phyloP scores from a whole-genome alignment of 1,284 basidiomycete species.

The Caloboletus inedulis region DNA sequence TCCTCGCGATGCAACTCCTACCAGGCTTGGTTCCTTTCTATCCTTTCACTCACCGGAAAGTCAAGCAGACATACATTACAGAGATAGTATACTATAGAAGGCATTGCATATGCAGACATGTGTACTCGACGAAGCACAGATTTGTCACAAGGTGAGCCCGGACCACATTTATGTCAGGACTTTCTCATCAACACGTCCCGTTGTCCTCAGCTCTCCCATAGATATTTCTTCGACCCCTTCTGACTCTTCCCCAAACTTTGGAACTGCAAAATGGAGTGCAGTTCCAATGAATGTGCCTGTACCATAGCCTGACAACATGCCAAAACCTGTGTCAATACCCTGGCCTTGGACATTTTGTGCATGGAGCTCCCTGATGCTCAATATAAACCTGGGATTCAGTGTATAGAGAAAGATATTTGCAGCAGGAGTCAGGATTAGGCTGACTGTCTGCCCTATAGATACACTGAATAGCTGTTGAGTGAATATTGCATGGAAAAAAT shows the following conservation, averaged over 20 bases:
- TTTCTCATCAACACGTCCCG: not conserved
- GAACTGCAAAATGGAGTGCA: not conserved
- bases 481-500: not conserved
- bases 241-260: not conserved
- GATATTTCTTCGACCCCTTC: not conserved
- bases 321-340: no score
- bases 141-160: not conserved
- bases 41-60: no score
- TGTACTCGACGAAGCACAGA: not conserved
- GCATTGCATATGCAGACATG: no score
- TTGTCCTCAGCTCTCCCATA: not conserved
- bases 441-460: not conserved
- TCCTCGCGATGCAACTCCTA: no score
- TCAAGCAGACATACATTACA: no score
- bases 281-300: no score
- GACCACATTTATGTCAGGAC: not conserved
- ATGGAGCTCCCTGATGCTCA: conserved; percentile 1
- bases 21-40: no score
- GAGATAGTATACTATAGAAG: no score
- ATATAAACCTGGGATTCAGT: conserved; percentile 7
- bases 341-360: no score
- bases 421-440: not conserved
- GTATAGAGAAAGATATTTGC: not conserved
- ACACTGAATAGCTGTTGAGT: not conserved
- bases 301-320: no score